Base-by-base conservation (phyloP, 257 asterid genomes). In the Linaria vulgaris region DNA sequence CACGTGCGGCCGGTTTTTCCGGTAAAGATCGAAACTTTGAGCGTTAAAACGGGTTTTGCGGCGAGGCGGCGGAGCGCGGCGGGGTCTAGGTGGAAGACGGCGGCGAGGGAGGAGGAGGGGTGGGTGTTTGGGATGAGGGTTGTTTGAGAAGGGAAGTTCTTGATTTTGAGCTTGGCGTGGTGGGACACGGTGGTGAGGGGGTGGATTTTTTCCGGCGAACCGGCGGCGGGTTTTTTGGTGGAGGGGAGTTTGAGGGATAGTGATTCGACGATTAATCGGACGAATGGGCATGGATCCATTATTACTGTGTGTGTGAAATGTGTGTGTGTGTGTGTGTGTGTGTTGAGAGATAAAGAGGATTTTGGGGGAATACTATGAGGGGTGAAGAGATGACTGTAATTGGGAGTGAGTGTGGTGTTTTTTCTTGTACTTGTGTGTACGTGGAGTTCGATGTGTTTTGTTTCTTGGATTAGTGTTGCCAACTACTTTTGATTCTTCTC, bases 241-340 rank as follows among this genome's bases (percentile, higher is more conserved):
- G 81, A 46, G 16, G 87, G 86, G 30, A 83, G 86, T 52, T 84
- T 83, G 0, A 89, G 70, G 6, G 94, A 87, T 24, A 90, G 21
- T 21, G 97, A 79, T 63, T 90, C 95, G 12, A 91, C 71, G 20
- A 79, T 80, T 13, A 91, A 43, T 11, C 96, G 94, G 19, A 86
- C 85, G 45, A 91, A 91, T 1, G 98, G 98, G 66, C 96, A 91
- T 11, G 98, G 98, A 91, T 91, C 98, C 98, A 91, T 91, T 47
- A 7, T 22, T 51, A 17, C 9, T 51, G 34, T 27, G 6, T 2
- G 34, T 2, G 6, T 27, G 34, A 27, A 27, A 27, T 27, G 34
- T 27, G n/a, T n/a, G n/a, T n/a, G n/a, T n/a, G n/a, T n/a, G n/a
- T n/a, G n/a, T n/a, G n/a, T n/a, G n/a, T n/a, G n/a, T n/a, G 22